Evolutionary conservation across 1,284 basidiomycete genomes (phyloP).

Genomic region (Porodaedalea pini): DNA sequence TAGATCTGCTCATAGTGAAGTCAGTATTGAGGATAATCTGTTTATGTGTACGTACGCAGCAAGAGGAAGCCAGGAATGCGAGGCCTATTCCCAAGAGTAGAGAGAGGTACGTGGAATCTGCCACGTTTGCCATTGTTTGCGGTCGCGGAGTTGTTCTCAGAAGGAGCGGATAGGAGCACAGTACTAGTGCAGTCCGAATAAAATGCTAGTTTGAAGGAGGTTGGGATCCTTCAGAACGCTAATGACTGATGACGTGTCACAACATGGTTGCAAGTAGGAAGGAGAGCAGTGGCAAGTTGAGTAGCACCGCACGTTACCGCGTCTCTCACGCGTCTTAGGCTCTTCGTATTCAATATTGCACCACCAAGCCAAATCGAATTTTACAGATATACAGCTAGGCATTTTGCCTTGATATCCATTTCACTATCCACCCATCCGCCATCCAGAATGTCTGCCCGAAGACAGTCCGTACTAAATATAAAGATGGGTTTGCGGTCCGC

Average conservation of each 20-base stretch:
- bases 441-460: not conserved
- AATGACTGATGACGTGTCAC: not conserved
- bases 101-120: not conserved
- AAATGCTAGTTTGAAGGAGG: not conserved
- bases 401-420: not conserved
- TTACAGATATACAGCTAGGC: not conserved
- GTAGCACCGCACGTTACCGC: slow-evolving; percentile 3
- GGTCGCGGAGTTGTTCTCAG: not conserved
- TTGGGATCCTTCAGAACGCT: no score
- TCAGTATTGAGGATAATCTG: not conserved
- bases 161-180: no score
- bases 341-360: no score
- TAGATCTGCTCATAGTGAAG: slow-evolving; percentile 46
- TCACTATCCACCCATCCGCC: not conserved
- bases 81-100: not conserved
- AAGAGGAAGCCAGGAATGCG: not conserved
- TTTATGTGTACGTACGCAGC: not conserved
- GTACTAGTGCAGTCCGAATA: no score
- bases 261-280: not conserved
- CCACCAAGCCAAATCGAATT: not conserved
- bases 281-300: not conserved
- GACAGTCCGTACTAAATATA: slow-evolving; percentile 1
- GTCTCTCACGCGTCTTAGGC: not conserved
- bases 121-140: not conserved
- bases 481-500: slow-evolving; percentile 4